These are phyloP conservation scores for Lepidium didymum DNA, from an alignment of 345 rosid genomes.

Conservation along the genomic window DNA sequence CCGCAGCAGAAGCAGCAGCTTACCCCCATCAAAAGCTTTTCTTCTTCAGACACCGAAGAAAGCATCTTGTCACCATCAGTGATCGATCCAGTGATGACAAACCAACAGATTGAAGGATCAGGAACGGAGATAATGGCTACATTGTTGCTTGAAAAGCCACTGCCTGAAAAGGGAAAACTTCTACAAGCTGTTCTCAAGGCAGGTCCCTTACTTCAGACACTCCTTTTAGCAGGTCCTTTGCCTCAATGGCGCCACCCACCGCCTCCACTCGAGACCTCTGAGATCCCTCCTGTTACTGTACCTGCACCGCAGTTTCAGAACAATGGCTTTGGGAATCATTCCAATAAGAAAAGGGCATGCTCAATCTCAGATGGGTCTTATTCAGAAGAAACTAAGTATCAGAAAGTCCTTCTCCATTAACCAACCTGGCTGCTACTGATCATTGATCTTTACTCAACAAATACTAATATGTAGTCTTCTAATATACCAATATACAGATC, in stretches of 20 bases:
- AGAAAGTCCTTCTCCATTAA: constrained; percentile 53
- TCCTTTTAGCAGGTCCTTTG: constrained; percentile 82
- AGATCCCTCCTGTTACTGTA: constrained; percentile 81
- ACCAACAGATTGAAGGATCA: constrained; percentile 2
- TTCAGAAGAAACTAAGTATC: constrained; percentile 55
- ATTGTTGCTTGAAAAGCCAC: constrained; percentile 46
- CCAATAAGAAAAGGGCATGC: constrained; percentile 51
- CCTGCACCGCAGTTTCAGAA: constrained; percentile 37
- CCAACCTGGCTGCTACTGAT: not conserved
- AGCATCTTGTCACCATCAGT: constrained; percentile 71
- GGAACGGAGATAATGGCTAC: constrained; percentile 14
- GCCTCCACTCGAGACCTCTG: constrained; percentile 77
- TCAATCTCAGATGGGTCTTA: constrained; percentile 39
- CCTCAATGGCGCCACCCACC: constrained; percentile 99
- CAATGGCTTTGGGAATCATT: constrained; percentile 33
- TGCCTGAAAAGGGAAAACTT: constrained; percentile 92
- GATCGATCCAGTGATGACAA: constrained; percentile 5
- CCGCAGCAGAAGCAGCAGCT: not conserved
- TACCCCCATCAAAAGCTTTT: constrained; percentile 56
- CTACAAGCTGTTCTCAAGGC: constrained; percentile 93
- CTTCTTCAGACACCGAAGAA: constrained; percentile 81
- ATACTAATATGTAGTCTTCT: constrained; percentile 17
- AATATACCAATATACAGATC: constrained; percentile 17
- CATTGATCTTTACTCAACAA: constrained; percentile 13
- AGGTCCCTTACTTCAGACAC: constrained; percentile 86